Base-by-base conservation (phyloP, 306 rosid species). In the Malus asiatica region DNA sequence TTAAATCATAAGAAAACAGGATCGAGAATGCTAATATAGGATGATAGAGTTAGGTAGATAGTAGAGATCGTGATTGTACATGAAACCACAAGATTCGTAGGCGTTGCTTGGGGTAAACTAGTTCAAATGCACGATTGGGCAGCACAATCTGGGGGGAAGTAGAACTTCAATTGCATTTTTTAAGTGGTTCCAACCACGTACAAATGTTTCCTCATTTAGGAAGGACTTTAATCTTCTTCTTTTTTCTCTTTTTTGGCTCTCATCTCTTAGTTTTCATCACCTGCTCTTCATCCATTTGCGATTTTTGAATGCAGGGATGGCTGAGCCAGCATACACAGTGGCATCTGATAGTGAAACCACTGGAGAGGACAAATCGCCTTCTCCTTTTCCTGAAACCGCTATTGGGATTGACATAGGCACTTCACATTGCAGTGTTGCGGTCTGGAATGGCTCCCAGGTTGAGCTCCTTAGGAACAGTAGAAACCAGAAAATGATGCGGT, bases 371-470 rank as follows among this genome's bases (percentile, higher is more conserved):
- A 90, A 83, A 27, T 44, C 83, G 4, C 69, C 88, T 19, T 79
- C 83, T 8, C 46, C 81, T 80, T 83, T 84, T 83, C 88, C 95
- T 4, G 98, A 89, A 73, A 85, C 83, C n/a, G 91, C 92, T 27
- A 81, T 92, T 62, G 98, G 96, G 68, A 87, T 94, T 25, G 97
- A 94, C 65, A 88, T 94, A 48, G 97, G 98, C 74, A 94, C 96
- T 58, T 89, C 95, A 40, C 91, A 94, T 42, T 94, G 96, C 77
- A 90, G 97, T 72, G 90, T 94, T 72, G 97, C 96, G 27, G 73
- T 86, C 42, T 94, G 97, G 96, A 94, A 89, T 83, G 97, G 95
- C 63, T 89, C 97, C 61, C 86, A 83, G 70, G 93, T 91, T 63
- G 95, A 87, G 88, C 88, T 92, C 65, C 85, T 90, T 70, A 83